phyloP scores from a whole-genome alignment of 352 stramenopile species.

The Pythium sukuiense region DNA sequence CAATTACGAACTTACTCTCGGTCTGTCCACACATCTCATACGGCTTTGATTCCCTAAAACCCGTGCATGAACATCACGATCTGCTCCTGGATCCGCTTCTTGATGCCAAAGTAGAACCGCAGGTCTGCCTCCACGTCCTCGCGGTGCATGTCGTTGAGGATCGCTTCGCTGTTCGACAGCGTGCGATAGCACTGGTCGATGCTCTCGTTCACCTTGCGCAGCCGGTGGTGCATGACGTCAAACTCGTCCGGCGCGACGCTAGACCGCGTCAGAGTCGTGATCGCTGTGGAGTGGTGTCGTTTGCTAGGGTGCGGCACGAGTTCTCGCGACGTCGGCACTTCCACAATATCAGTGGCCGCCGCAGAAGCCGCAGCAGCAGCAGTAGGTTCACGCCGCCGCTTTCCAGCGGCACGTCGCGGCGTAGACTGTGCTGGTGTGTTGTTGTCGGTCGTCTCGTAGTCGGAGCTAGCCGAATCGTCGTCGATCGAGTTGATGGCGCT shows the following conservation, averaged over 20 bases:
- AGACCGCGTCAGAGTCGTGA: constrained; percentile 44
- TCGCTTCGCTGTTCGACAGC: constrained; percentile 44
- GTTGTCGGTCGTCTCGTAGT: constrained; percentile 31
- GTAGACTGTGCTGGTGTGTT: background rate
- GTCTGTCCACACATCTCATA: background rate
- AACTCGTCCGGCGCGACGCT: constrained; percentile 63
- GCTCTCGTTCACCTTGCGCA: constrained; percentile 70
- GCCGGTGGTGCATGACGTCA: constrained; percentile 57
- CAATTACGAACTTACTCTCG: constrained; percentile 13
- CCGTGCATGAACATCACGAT: constrained; percentile 71
- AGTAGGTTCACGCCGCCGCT: constrained; percentile 36
- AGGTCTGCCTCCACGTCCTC: constrained; percentile 62
- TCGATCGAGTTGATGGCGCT: constrained; percentile 29
- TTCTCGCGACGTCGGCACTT: constrained; percentile 41
- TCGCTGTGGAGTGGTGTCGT: constrained; percentile 36
- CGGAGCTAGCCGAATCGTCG: constrained; percentile 33
- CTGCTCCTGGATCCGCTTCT: constrained; percentile 71
- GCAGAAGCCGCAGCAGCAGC: background rate
- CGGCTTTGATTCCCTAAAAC: constrained; percentile 35
- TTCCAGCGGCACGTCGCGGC: constrained; percentile 20
- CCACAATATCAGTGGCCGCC: constrained; percentile 38
- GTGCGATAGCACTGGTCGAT: constrained; percentile 62
- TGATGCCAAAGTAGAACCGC: constrained; percentile 72
- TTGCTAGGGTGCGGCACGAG: constrained; percentile 51
- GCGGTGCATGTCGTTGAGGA: constrained; percentile 54